phyloP scores from a whole-genome alignment of 2,329 filamentous ascomycete genomes.

The Fusarium robinianum region DNA sequence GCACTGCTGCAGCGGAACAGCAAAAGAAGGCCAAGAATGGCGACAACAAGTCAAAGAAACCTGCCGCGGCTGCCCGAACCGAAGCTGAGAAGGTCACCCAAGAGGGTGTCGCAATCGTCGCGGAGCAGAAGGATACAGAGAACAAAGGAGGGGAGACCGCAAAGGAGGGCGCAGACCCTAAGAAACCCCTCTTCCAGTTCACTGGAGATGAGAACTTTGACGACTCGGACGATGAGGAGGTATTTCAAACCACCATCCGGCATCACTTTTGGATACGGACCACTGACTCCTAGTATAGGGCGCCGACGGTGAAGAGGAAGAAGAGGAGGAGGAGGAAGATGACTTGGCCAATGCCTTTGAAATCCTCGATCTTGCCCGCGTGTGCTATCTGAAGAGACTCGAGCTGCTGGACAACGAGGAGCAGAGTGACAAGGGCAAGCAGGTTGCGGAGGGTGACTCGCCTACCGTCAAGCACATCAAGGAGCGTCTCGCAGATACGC shows the following conservation, averaged over 20 bases:
- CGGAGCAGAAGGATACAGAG: conserved; percentile 50
- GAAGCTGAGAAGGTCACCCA: conserved; percentile 50
- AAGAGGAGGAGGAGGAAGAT: conserved; percentile 66
- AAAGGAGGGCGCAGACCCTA: conserved; percentile 46
- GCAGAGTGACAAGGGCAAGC: conserved; percentile 49
- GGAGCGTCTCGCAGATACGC: conserved; percentile 87
- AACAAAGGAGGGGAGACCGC: conserved; percentile 45
- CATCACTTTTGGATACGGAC: not conserved
- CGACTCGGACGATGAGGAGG: conserved; percentile 76
- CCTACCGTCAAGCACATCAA: conserved; percentile 65
- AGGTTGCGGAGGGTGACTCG: conserved; percentile 46
- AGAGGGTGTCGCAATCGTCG: conserved; percentile 50
- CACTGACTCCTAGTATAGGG: conserved; percentile 22
- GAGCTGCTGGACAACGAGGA: conserved; percentile 45
- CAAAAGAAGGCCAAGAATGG: conserved; percentile 47
- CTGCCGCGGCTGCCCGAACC: conserved; percentile 43
- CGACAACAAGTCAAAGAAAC: conserved; percentile 45
- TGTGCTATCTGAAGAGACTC: conserved; percentile 64
- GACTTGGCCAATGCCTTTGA: conserved; percentile 81
- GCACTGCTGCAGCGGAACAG: conserved; percentile 67
- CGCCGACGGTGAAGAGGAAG: conserved; percentile 47
- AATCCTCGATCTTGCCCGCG: conserved; percentile 78
- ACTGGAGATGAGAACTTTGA: conserved; percentile 93
- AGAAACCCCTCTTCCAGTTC: conserved; percentile 88
- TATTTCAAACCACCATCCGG: conserved; percentile 1